Evolutionary conservation across 768 basidiomycete genomes (phyloP).

Genomic region (Russula earlei): DNA sequence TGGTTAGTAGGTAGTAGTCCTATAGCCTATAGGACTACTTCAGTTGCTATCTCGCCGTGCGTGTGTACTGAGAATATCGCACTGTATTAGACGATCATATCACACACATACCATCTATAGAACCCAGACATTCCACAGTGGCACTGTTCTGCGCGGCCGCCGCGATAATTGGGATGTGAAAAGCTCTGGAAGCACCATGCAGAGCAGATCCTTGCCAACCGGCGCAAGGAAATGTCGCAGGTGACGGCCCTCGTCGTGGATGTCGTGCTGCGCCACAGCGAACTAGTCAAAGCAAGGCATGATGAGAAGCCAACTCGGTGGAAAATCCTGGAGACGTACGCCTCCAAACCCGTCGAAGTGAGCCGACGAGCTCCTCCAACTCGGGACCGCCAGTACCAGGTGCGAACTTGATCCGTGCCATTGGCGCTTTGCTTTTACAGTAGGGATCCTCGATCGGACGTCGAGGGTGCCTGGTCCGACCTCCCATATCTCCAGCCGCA

Average conservation of each 20-base stretch:
- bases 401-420: neutral
- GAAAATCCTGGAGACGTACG: neutral
- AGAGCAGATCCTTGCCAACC: neutral
- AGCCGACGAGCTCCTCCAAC: neutral
- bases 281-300: too few species aligned
- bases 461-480: neutral
- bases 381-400: neutral
- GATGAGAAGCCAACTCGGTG: too few species aligned
- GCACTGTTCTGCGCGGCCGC: neutral
- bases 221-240: slow-evolving; percentile 4
- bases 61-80: too few species aligned
- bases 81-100: too few species aligned
- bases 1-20: too few species aligned
- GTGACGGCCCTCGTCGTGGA: too few species aligned
- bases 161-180: neutral
- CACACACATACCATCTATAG: too few species aligned
- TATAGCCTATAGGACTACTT: too few species aligned
- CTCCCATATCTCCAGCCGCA: neutral
- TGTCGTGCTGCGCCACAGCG: neutral
- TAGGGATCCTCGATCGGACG: slow-evolving; percentile 3
- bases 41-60: too few species aligned
- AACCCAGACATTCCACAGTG: too few species aligned
- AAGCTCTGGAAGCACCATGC: neutral
- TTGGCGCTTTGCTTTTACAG: neutral
- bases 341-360: neutral